Conservation (phyloP, 164 flowering plant species). For the Santalum album region DNA sequence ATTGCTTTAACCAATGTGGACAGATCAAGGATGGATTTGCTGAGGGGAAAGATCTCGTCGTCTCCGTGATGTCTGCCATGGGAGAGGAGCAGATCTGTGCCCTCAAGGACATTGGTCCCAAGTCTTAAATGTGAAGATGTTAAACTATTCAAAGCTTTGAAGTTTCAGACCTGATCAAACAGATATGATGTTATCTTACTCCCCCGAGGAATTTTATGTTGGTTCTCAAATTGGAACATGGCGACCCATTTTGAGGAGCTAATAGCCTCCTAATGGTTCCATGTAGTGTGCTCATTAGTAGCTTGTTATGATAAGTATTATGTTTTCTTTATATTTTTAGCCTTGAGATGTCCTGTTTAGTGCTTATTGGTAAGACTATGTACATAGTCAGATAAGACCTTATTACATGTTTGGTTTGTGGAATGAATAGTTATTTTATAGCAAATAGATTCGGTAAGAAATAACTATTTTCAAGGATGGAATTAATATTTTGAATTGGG, state of each 20-base stretch:
- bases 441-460: too few species aligned
- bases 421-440: too few species aligned
- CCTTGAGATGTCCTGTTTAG: too few species aligned
- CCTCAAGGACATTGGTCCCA: slow-evolving; percentile 56
- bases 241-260: not conserved
- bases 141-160: not conserved
- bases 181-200: not conserved
- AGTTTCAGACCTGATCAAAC: not conserved
- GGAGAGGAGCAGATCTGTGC: slow-evolving; percentile 59
- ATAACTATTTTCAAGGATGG: too few species aligned
- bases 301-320: not conserved
- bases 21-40: slow-evolving; percentile 51
- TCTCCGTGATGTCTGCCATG: slow-evolving; percentile 49
- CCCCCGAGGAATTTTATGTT: not conserved
- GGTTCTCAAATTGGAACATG: not conserved
- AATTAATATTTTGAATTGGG: too few species aligned
- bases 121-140: slow-evolving; percentile 6
- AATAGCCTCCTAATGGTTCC: not conserved
- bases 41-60: slow-evolving; percentile 47
- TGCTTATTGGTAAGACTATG: too few species aligned
- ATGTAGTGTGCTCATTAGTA: too few species aligned
- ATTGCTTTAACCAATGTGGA: not conserved
- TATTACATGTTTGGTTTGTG: too few species aligned
- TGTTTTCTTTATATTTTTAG: too few species aligned
- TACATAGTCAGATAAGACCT: too few species aligned